A percentile compares a stretch with the other conserved stretches of the same genome.
Evolutionary conservation across 2,329 filamentous ascomycete genomes (phyloP).

Genomic region (Cladosporium sp.): DNA sequence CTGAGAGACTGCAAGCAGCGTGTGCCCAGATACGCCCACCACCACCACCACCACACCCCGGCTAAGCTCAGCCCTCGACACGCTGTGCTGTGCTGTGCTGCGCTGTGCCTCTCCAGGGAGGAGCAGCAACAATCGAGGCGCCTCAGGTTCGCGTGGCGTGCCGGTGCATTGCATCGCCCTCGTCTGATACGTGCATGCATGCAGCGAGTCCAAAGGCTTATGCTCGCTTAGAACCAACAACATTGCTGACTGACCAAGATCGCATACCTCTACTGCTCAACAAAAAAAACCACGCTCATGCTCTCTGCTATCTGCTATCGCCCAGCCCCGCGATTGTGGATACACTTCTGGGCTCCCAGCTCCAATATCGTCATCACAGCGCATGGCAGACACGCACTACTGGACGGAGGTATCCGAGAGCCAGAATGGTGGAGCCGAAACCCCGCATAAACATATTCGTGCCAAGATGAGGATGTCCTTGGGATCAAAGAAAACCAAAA

Average conservation of each 20-base stretch:
- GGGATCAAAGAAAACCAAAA: neutral
- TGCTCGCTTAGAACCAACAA: conserved; percentile 1
- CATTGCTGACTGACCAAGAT: neutral
- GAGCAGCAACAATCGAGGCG: neutral
- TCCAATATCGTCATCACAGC: neutral
- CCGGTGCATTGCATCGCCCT: neutral
- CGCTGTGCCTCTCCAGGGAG: neutral
- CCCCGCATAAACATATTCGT: neutral
- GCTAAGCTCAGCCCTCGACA: conserved; percentile 3
- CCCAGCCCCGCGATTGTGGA: neutral
- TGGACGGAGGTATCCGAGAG: neutral
- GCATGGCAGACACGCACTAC: neutral
- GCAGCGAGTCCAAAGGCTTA: neutral
- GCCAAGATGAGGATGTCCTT: neutral
- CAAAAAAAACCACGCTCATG: neutral
- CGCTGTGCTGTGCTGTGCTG: neutral
- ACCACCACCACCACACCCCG: neutral
- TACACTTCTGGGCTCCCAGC: neutral
- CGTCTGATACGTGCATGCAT: neutral
- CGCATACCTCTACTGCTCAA: neutral
- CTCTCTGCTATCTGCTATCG: neutral
- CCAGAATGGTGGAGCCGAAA: neutral
- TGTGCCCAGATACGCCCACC: conserved; percentile 2
- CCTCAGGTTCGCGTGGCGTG: neutral
- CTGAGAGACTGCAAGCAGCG: neutral